phyloP scores from a whole-genome alignment of 495 filamentous ascomycete species.

The Trypethelium eluteriae region DNA sequence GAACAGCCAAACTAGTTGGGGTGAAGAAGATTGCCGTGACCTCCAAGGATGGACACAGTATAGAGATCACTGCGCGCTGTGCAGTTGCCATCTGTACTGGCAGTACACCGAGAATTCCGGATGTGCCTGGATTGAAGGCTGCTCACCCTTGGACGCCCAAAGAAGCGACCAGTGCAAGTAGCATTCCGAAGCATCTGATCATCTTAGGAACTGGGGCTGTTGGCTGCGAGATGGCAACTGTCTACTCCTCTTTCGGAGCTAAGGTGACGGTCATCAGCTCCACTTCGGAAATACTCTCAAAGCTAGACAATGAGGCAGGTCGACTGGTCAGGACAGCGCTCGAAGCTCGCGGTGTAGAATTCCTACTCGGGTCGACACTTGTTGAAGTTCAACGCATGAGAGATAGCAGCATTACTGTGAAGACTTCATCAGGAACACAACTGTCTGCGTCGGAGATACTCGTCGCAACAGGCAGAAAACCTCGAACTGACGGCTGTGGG shows the following conservation, averaged over 20 bases:
- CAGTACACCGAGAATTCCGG: constrained; percentile 17
- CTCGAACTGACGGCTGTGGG: constrained; percentile 21
- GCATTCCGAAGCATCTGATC: constrained; percentile 23
- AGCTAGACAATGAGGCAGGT: constrained; percentile 22
- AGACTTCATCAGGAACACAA: constrained; percentile 16
- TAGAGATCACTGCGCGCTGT: constrained; percentile 17
- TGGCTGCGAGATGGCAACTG: constrained; percentile 26
- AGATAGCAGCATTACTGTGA: constrained; percentile 14
- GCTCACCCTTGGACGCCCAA: constrained; percentile 20
- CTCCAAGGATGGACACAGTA: constrained; percentile 4
- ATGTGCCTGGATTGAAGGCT: constrained; percentile 16
- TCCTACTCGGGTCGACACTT: background rate
- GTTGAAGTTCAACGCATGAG: constrained; percentile 12
- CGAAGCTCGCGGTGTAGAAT: constrained; percentile 3
- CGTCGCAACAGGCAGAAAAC: constrained; percentile 21
- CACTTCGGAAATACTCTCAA: constrained; percentile 23
- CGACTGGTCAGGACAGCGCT: constrained; percentile 21
- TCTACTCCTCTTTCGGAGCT: constrained; percentile 21
- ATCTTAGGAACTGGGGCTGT: constrained; percentile 25
- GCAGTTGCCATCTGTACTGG: constrained; percentile 23
- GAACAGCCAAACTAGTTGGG: constrained; percentile 9
- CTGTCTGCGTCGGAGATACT: constrained; percentile 22
- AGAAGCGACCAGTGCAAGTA: constrained; percentile 21
- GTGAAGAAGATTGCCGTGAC: constrained; percentile 16
- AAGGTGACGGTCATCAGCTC: constrained; percentile 25